Conservation (phyloP, 179 eudicot genomes). For the Sideroxylon spinosum region DNA sequence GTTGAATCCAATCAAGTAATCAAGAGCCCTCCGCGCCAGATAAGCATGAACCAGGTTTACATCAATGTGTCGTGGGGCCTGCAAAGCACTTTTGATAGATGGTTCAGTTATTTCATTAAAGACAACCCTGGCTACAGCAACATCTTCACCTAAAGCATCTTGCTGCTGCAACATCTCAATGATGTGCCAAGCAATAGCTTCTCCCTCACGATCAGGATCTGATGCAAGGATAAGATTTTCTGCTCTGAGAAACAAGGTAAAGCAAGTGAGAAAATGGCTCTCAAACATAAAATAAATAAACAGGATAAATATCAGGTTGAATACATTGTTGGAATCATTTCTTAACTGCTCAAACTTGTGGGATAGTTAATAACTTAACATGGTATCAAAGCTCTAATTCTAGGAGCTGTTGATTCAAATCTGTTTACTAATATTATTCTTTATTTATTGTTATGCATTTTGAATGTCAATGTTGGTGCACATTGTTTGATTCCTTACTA, state of each 20-base stretch:
- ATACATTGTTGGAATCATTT: no score
- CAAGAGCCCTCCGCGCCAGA: conserved; percentile 98
- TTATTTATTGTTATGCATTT: no score
- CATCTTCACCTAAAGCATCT: conserved; percentile 56
- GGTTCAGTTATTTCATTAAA: conserved; percentile 89
- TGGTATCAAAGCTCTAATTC: no score
- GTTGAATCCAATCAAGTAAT: conserved; percentile 94
- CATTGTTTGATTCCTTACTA: no score
- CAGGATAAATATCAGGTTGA: background rate
- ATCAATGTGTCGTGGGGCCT: conserved; percentile 72
- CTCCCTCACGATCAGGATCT: conserved; percentile 99
- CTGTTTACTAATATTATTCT: no score
- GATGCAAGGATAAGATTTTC: conserved; percentile 93
- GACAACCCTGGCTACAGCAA: conserved; percentile 76
- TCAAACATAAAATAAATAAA: background rate
- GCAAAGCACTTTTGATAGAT: conserved; percentile 73
- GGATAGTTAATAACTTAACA: no score
- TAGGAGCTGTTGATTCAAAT: no score
- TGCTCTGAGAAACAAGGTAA: conserved; percentile 58
- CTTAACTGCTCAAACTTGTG: no score
- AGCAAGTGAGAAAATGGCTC: conserved; percentile 27
- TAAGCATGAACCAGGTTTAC: conserved; percentile 87
- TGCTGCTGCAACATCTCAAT: conserved; percentile 89
- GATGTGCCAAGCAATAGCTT: conserved; percentile 98
- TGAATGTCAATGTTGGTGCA: no score